Percentiles rank a stretch among this genome's conserved stretches.
Conservation (phyloP, 768 basidiomycete species). For the Tylopilus intermedius region DNA sequence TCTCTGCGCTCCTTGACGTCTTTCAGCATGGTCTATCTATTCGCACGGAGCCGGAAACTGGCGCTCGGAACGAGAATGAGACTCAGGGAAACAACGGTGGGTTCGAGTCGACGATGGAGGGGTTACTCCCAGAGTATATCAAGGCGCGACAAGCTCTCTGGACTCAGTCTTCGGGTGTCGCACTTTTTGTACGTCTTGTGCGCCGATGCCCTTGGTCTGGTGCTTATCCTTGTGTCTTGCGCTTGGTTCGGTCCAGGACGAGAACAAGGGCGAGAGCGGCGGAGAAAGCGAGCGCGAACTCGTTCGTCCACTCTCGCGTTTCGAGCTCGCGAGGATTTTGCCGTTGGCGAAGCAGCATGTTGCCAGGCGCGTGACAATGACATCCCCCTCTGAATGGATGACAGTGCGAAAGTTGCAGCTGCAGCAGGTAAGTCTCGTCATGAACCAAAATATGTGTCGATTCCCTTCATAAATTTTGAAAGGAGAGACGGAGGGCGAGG, state of each 20-base stretch:
- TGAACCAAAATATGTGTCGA: not conserved
- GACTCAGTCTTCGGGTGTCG: constrained; percentile 11
- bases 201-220: not conserved
- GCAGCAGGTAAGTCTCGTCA: constrained; percentile 24
- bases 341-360: constrained; percentile 10
- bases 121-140: constrained; percentile 32
- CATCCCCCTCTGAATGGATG: constrained; percentile 31
- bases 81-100: constrained; percentile 10
- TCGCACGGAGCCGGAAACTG: not conserved
- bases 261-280: constrained; percentile 9
- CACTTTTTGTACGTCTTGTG: constrained; percentile 14
- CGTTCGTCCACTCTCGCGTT: constrained; percentile 39
- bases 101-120: constrained; percentile 34
- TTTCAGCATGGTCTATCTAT: constrained; percentile 14
- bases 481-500: constrained; percentile 22
- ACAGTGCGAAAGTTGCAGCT: constrained; percentile 44
- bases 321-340: constrained; percentile 37
- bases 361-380: too few relatives aligned
- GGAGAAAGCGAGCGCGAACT: constrained; percentile 12
- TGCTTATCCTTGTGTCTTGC: not conserved
- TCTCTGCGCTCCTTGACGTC: constrained; percentile 15
- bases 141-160: constrained; percentile 27
- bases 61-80: not conserved
- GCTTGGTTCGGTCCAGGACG: constrained; percentile 3
- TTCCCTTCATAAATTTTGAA: not conserved